These are phyloP conservation scores for Phaseolus coccineus DNA, from an alignment of 331 rosid species.

Conservation along the genomic window DNA sequence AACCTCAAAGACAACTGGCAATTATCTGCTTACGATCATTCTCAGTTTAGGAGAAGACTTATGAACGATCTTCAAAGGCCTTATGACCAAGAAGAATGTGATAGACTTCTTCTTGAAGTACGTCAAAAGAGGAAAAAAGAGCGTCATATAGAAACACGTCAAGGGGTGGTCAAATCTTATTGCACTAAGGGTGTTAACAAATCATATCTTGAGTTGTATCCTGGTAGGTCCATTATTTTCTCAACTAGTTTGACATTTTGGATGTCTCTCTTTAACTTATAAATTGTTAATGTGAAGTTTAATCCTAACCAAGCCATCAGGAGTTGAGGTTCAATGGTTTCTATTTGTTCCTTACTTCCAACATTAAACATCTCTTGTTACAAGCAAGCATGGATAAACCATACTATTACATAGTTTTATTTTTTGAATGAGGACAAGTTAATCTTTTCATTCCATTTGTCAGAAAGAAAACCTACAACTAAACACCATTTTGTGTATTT, in stretches of 20 bases:
- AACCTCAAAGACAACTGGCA: slow-evolving; percentile 4
- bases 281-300: slow-evolving; percentile 5
- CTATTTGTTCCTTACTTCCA: slow-evolving; percentile 13
- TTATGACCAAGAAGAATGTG: slow-evolving; percentile 54
- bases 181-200: slow-evolving; percentile 28
- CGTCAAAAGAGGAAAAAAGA: slow-evolving; percentile 24
- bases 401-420: background rate
- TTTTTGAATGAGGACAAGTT: slow-evolving; percentile 18
- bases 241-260: slow-evolving; percentile 15
- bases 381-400: background rate
- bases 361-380: background rate
- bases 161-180: slow-evolving; percentile 41
- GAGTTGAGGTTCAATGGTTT: slow-evolving; percentile 4
- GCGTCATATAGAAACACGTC: slow-evolving; percentile 52
- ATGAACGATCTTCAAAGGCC: slow-evolving; percentile 64
- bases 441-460: slow-evolving; percentile 18
- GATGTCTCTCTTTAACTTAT: background rate
- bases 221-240: slow-evolving; percentile 60
- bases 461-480: background rate
- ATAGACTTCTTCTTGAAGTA: slow-evolving; percentile 21
- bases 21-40: background rate
- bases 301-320: background rate
- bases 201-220: slow-evolving; percentile 61
- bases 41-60: slow-evolving; percentile 63
- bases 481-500: slow-evolving; percentile 10